Conservation (phyloP, 140 eudicot genomes). For the Bidens hawaiensis region DNA sequence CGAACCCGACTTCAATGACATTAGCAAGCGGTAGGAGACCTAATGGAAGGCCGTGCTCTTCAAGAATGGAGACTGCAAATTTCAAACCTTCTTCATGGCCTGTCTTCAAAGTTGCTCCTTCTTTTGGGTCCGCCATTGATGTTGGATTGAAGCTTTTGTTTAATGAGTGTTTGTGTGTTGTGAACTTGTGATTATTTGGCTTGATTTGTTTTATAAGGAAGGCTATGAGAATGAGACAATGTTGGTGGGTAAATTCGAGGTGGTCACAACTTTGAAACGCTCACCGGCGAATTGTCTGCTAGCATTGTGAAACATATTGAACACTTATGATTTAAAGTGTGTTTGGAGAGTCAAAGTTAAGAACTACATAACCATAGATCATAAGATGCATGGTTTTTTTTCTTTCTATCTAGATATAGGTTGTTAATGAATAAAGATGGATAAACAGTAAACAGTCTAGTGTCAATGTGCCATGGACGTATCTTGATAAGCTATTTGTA, state of each 20-base stretch:
- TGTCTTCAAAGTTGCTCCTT: slow-evolving; percentile 38
- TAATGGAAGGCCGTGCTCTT: slow-evolving; percentile 34
- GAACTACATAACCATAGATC: too few species aligned
- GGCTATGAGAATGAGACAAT: slow-evolving; percentile 26
- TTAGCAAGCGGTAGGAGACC: slow-evolving; percentile 47
- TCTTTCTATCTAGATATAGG: too few species aligned
- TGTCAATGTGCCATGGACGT: too few species aligned
- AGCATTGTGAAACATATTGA: background rate
- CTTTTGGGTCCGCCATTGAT: slow-evolving; percentile 43
- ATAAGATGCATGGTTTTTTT: too few species aligned
- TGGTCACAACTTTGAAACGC: slow-evolving; percentile 18
- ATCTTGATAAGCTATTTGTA: too few species aligned
- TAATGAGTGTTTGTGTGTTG: slow-evolving; percentile 12
- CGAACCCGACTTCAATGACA: slow-evolving; percentile 44
- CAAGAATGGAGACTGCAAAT: slow-evolving; percentile 34
- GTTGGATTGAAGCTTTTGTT: background rate
- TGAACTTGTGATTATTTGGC: slow-evolving; percentile 12
- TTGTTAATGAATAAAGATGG: too few species aligned
- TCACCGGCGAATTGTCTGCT: slow-evolving; percentile 20
- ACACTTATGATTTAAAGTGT: background rate
- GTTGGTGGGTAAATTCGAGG: slow-evolving; percentile 28
- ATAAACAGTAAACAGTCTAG: too few species aligned
- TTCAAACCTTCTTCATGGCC: slow-evolving; percentile 47
- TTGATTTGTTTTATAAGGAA: slow-evolving; percentile 17
- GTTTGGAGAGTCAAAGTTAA: too few species aligned